A percentile compares a stretch with the other conserved stretches of the same genome.
Evolutionary conservation across 2,329 filamentous ascomycete species (phyloP).

Genomic region (Colletotrichum tanaceti): DNA sequence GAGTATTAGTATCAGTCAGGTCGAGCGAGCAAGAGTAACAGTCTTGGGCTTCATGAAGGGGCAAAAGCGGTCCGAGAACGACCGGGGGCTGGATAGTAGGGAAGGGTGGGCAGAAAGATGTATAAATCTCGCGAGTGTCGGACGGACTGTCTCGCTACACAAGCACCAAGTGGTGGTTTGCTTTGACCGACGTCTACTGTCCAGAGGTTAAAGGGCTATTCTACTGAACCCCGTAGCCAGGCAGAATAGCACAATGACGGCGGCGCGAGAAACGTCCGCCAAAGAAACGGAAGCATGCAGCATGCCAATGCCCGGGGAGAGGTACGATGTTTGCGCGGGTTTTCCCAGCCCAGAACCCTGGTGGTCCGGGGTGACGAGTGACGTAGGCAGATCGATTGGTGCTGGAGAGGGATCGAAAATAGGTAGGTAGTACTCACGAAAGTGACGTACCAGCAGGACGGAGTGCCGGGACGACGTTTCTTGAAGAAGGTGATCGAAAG

Average conservation of each 20-base stretch:
- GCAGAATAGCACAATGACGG: not conserved
- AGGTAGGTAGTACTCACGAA: slow-evolving; percentile 30
- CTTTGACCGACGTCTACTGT: slow-evolving; percentile 8
- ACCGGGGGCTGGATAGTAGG: slow-evolving; percentile 22
- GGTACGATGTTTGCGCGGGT: slow-evolving; percentile 8
- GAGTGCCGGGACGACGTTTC: slow-evolving; percentile 17
- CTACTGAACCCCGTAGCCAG: not conserved
- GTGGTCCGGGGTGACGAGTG: slow-evolving; percentile 26
- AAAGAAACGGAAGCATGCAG: slow-evolving; percentile 21
- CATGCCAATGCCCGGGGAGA: slow-evolving; percentile 8
- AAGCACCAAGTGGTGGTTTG: slow-evolving; percentile 9
- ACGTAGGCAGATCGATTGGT: slow-evolving; percentile 31
- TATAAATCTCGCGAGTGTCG: slow-evolving; percentile 4
- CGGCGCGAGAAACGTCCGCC: not conserved
- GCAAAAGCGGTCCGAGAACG: slow-evolving; percentile 33
- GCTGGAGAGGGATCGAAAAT: slow-evolving; percentile 11
- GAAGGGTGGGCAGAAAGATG: slow-evolving; percentile 1
- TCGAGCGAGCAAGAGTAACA: not conserved
- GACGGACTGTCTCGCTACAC: slow-evolving; percentile 10
- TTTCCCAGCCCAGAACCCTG: not conserved
- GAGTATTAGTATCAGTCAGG: slow-evolving; percentile 27
- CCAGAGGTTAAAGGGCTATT: not conserved
- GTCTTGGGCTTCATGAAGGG: slow-evolving; percentile 31
- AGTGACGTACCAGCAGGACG: slow-evolving; percentile 33
- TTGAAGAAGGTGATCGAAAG: not conserved